These are phyloP conservation scores for Rhynchosporium agropyri DNA, from an alignment of 2,329 filamentous ascomycete species.

Conservation along the genomic window DNA sequence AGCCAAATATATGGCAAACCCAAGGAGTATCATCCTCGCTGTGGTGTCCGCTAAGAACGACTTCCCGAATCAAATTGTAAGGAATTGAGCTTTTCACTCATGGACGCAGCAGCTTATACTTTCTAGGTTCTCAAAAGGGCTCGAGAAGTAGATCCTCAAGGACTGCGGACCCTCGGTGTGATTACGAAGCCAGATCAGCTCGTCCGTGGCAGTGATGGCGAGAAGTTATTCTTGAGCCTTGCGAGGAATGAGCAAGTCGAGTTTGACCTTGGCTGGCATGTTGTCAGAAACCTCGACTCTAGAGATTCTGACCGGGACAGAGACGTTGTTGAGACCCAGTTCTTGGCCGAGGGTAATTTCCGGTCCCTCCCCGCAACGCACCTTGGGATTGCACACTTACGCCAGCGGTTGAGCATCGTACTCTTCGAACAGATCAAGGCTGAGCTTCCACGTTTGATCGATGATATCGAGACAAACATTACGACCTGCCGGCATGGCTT, in stretches of 20 bases:
- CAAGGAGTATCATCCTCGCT: too few species aligned
- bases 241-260: conserved; percentile 50
- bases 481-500: conserved; percentile 21
- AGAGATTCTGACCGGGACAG: conserved; percentile 11
- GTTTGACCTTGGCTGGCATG: conserved; percentile 56
- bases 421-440: conserved; percentile 25
- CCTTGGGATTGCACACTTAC: conserved; percentile 24
- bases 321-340: conserved; percentile 11
- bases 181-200: conserved; percentile 62
- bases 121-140: conserved; percentile 21
- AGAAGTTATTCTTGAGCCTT: conserved; percentile 46
- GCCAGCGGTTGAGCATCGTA: conserved; percentile 23
- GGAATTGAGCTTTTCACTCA: too few species aligned
- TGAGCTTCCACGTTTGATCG: conserved; percentile 27
- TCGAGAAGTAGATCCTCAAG: conserved; percentile 21
- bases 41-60: too few species aligned
- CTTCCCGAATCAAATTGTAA: too few species aligned
- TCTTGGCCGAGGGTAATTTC: conserved; percentile 13
- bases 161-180: conserved; percentile 34
- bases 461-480: conserved; percentile 34
- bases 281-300: conserved; percentile 51
- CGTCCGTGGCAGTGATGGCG: conserved; percentile 44
- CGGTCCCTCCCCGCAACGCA: conserved; percentile 15
- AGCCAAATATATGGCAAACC: too few species aligned
- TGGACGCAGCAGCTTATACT: too few species aligned